phyloP scores from a whole-genome alignment of 768 basidiomycete species.

The Epithele typhae region DNA sequence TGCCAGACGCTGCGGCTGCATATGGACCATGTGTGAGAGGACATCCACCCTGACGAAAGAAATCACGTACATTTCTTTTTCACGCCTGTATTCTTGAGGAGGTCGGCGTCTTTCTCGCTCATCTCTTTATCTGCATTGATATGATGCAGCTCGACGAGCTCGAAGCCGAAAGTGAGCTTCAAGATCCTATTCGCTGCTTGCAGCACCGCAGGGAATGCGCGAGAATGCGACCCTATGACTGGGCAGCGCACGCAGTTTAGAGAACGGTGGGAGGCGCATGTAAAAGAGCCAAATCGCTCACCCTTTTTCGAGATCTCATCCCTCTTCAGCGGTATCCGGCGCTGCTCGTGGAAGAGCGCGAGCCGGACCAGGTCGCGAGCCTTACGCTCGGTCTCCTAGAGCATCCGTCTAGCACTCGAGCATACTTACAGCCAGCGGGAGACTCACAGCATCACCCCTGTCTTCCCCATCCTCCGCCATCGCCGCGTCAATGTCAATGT shows the following conservation, averaged over 20 bases:
- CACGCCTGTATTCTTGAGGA: conserved; percentile 45
- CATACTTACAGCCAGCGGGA: conserved; percentile 22
- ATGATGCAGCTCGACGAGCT: conserved; percentile 75
- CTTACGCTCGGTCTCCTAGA: conserved; percentile 59
- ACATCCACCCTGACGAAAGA: background rate
- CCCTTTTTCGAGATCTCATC: conserved; percentile 91
- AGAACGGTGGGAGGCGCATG: too few relatives aligned
- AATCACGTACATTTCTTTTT: conserved; percentile 59
- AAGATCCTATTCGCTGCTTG: conserved; percentile 60
- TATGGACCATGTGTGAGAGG: background rate
- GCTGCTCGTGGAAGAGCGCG: conserved; percentile 78
- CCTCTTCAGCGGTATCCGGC: conserved; percentile 57
- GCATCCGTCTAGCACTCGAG: background rate
- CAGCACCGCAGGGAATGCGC: conserved; percentile 65
- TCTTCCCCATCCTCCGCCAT: conserved; percentile 30
- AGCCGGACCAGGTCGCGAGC: conserved; percentile 73
- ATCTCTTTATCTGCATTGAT: conserved; percentile 50
- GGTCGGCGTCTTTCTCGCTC: conserved; percentile 42
- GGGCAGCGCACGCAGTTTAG: background rate
- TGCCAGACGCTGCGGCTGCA: conserved; percentile 50
- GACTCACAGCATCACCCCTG: conserved; percentile 9
- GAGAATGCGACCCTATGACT: conserved; percentile 47
- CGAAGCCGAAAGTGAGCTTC: conserved; percentile 70
- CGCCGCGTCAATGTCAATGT: conserved; percentile 29
- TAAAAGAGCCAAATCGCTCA: background rate